These are phyloP conservation scores for Hevea brasiliensis DNA, from an alignment of 345 rosid genomes.

Conservation along the genomic window DNA sequence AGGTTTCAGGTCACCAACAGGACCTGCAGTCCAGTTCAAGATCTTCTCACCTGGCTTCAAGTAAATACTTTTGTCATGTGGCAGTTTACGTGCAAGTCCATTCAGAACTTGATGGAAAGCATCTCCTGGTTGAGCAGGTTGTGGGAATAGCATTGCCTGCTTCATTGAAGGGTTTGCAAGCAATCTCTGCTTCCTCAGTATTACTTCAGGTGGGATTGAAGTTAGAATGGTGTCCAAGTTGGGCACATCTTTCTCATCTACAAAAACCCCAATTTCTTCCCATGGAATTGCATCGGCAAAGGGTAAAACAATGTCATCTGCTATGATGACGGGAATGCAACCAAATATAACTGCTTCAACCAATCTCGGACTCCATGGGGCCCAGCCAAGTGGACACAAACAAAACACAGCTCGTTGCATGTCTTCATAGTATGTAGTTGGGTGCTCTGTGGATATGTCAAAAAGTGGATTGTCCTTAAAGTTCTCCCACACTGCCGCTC, in stretches of 20 bases:
- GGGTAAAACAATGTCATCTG: slow-evolving; percentile 87
- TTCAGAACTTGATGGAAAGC: slow-evolving; percentile 27
- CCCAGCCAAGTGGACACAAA: slow-evolving; percentile 94
- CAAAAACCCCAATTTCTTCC: slow-evolving; percentile 92
- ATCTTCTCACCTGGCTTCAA: slow-evolving; percentile 59
- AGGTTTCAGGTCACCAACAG: slow-evolving; percentile 80
- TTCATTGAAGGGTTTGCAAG: slow-evolving; percentile 96
- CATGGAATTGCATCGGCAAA: slow-evolving; percentile 97
- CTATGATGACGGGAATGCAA: slow-evolving; percentile 94
- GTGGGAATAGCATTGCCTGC: slow-evolving; percentile 44
- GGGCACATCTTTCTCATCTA: slow-evolving; percentile 83
- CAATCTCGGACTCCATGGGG: slow-evolving; percentile 97
- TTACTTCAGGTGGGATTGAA: slow-evolving; percentile 73
- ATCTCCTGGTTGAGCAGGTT: slow-evolving; percentile 28
- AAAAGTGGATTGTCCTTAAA: slow-evolving; percentile 89
- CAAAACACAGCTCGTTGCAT: slow-evolving; percentile 94
- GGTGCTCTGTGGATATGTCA: slow-evolving; percentile 94
- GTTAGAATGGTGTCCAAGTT: slow-evolving; percentile 76
- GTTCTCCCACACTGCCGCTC: slow-evolving; percentile 98
- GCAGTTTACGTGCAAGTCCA: slow-evolving; percentile 54
- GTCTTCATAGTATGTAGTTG: slow-evolving; percentile 90
- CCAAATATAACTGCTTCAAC: slow-evolving; percentile 99
- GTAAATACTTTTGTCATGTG: slow-evolving; percentile 53
- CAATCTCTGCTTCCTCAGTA: slow-evolving; percentile 84
- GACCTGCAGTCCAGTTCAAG: slow-evolving; percentile 92